Percentiles rank a stretch among this genome's conserved stretches.
phyloP scores from a whole-genome alignment of 192 early-diverging fungal species.

The Coemansia sp. region DNA sequence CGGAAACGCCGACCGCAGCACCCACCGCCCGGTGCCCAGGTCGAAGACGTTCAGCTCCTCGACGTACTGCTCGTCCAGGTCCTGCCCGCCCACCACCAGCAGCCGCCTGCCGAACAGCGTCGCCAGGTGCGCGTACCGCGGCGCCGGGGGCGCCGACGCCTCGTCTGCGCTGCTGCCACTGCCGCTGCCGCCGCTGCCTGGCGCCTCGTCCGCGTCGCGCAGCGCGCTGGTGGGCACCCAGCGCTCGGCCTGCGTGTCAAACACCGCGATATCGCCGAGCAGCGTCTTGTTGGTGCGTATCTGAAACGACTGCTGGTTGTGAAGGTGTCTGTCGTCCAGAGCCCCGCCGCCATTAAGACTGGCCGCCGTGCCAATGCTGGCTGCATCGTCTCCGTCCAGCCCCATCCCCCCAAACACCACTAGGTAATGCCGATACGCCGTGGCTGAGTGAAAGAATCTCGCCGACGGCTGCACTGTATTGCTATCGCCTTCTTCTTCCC shows the following conservation, averaged over 20 bases:
- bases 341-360: slow-evolving; percentile 10
- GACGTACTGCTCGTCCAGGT: slow-evolving; percentile 75
- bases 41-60: slow-evolving; percentile 82
- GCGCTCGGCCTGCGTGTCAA: slow-evolving; percentile 59
- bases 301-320: slow-evolving; percentile 58
- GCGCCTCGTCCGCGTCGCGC: background rate
- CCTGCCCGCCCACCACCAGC: slow-evolving; percentile 77
- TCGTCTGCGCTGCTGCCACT: too few relatives aligned
- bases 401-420: slow-evolving; percentile 86
- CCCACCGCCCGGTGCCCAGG: slow-evolving; percentile 70
- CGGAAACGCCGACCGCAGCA: slow-evolving; percentile 64
- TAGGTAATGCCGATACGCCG: slow-evolving; percentile 65
- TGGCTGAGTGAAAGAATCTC: slow-evolving; percentile 78
- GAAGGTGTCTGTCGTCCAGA: slow-evolving; percentile 19
- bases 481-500: background rate
- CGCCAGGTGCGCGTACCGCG: slow-evolving; percentile 80
- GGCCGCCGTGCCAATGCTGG: slow-evolving; percentile 5
- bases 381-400: slow-evolving; percentile 38
- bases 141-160: slow-evolving; percentile 58
- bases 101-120: slow-evolving; percentile 65
- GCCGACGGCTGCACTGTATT: slow-evolving; percentile 33
- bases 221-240: slow-evolving; percentile 54
- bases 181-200: too few relatives aligned
- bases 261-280: slow-evolving; percentile 70
- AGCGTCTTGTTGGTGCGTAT: slow-evolving; percentile 60